Conservation (phyloP, 1,139 yeast genomes). For the Saccharomyces pastorianus region DNA sequence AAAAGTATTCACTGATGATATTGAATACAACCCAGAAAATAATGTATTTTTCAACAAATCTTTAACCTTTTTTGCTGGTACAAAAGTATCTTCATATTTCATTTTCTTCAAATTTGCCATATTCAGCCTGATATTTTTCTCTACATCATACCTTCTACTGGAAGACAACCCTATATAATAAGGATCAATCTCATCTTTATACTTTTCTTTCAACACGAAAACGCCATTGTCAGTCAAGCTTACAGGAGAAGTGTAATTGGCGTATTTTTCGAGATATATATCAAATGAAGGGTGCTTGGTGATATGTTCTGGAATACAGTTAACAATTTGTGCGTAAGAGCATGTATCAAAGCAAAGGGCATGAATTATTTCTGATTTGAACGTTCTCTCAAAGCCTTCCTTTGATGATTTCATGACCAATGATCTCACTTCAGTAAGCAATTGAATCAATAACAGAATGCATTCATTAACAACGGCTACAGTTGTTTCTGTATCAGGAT, state of each 20-base stretch:
- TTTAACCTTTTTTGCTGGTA: constrained; percentile 40
- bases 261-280: constrained; percentile 48
- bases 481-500: constrained; percentile 39
- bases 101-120: constrained; percentile 32
- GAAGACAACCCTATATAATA: constrained; percentile 72
- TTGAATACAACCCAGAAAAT: constrained; percentile 37
- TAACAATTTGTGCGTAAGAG: constrained; percentile 62
- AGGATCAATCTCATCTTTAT: constrained; percentile 56
- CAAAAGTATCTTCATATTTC: constrained; percentile 39
- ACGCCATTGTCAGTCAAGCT: constrained; percentile 60
- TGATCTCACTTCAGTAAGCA: constrained; percentile 61
- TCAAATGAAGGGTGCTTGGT: constrained; percentile 70
- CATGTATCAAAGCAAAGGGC: constrained; percentile 66
- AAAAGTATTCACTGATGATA: constrained; percentile 47
- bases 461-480: constrained; percentile 74
- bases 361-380: constrained; percentile 68
- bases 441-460: constrained; percentile 56
- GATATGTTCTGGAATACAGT: constrained; percentile 68
- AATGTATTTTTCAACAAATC: constrained; percentile 31
- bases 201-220: constrained; percentile 57
- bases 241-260: constrained; percentile 57
- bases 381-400: constrained; percentile 45
- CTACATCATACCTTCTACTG: constrained; percentile 72
- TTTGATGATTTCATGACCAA: constrained; percentile 45
- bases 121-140: constrained; percentile 32